Percentiles rank a stretch among this genome's conserved stretches.
Evolutionary conservation across 148 eudicot genomes (phyloP).

Genomic region (Cornus florida): DNA sequence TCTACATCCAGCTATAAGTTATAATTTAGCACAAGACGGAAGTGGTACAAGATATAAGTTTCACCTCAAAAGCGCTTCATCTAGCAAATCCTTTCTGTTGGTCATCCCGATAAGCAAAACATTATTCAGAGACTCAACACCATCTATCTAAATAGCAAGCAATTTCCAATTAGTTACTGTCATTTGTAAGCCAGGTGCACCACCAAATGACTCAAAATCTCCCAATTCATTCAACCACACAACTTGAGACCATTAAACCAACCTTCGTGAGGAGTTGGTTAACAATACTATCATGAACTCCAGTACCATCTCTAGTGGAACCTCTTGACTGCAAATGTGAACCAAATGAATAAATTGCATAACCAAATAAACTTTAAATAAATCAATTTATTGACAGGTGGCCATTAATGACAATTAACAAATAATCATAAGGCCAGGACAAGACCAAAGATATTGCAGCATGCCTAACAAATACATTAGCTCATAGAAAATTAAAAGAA

Average conservation of each 20-base stretch:
- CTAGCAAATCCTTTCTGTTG: constrained; percentile 86
- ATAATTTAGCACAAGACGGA: not conserved
- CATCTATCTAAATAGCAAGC: constrained; percentile 70
- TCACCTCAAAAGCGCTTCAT: constrained; percentile 94
- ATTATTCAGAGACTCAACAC: constrained; percentile 90
- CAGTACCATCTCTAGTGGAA: constrained; percentile 99
- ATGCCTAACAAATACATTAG: not conserved
- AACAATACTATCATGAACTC: constrained; percentile 89
- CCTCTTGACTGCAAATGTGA: constrained; percentile 78
- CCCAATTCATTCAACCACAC: constrained; percentile 10
- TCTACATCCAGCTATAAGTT: not conserved
- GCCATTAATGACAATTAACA: not conserved
- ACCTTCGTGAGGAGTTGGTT: constrained; percentile 88
- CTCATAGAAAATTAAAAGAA: not conserved
- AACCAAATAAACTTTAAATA: not conserved
- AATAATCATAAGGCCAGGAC: not conserved
- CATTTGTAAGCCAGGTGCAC: not conserved
- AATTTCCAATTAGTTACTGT: constrained; percentile 15
- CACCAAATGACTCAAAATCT: not conserved
- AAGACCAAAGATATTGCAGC: not conserved
- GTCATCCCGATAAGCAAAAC: constrained; percentile 91
- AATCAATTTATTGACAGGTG: not conserved
- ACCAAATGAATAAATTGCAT: constrained; percentile 11
- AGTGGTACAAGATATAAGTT: not conserved
- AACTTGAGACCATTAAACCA: constrained; percentile 14